Evolutionary conservation across 768 basidiomycete genomes (phyloP).

Genomic region (Auricularia auricula-judae): DNA sequence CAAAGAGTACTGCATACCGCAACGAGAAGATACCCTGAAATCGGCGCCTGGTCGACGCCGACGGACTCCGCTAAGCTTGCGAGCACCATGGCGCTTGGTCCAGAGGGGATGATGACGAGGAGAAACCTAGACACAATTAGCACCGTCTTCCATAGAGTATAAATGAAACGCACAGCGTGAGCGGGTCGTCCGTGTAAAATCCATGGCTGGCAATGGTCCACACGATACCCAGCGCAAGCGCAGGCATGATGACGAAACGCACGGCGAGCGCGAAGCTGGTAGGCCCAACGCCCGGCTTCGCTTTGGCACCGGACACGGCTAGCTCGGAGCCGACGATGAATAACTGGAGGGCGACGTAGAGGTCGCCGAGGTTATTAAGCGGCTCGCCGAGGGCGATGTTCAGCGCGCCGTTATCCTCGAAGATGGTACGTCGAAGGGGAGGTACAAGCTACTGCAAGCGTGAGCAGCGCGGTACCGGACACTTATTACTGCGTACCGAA

Average conservation of each 20-base stretch:
- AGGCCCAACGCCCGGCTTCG: neutral
- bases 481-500: neutral
- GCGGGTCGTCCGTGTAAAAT: neutral
- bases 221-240: neutral
- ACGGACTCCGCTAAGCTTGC: neutral
- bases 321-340: neutral
- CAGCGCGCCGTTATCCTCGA: neutral
- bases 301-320: neutral
- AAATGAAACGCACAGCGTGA: neutral
- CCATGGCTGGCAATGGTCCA: neutral
- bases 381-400: neutral
- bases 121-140: neutral
- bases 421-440: neutral
- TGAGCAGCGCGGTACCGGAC: neutral
- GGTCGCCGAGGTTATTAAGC: neutral
- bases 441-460: neutral
- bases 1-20: neutral
- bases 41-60: neutral
- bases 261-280: neutral
- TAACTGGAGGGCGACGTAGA: neutral
- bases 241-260: neutral
- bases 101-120: neutral
- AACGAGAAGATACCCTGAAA: neutral
- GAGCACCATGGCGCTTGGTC: neutral
- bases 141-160: no score